Evolutionary conservation across 129 eudicot species (phyloP).

Genomic region (Pulicaria dysenterica): DNA sequence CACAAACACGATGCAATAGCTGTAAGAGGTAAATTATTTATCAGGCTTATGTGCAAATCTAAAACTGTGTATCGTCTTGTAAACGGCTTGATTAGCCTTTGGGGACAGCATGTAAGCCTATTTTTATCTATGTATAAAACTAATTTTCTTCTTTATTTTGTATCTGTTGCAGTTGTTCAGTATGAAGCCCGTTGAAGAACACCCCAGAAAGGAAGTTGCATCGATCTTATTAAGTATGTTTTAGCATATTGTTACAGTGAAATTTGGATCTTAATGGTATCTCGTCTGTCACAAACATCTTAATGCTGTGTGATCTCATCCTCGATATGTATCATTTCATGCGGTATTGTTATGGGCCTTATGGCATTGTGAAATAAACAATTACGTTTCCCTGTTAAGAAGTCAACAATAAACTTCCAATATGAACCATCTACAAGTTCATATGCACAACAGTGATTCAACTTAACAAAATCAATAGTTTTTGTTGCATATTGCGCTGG

Average conservation of each 20-base stretch:
- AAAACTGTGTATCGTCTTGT: too few species aligned
- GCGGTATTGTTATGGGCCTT: too few species aligned
- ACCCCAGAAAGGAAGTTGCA: not conserved
- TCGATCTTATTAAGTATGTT: constrained; percentile 16
- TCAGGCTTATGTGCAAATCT: not conserved
- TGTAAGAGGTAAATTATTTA: not conserved
- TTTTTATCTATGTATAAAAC: not conserved
- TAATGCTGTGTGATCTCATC: constrained; percentile 10
- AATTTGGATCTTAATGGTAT: constrained; percentile 23
- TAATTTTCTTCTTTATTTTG: not conserved
- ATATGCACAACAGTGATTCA: too few species aligned
- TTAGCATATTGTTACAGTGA: constrained; percentile 25
- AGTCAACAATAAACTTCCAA: too few species aligned
- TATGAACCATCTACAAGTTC: too few species aligned
- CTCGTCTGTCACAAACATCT: not conserved
- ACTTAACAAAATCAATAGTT: too few species aligned
- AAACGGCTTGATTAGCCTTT: too few species aligned
- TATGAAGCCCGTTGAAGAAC: constrained; percentile 80
- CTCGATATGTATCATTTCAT: too few species aligned
- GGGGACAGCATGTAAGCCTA: too few species aligned
- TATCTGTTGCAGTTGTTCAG: constrained; percentile 74
- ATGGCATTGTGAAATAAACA: too few species aligned
- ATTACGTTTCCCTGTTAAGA: too few species aligned
- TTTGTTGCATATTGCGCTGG: too few species aligned
- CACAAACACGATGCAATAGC: not conserved